Base-by-base conservation (phyloP, 192 early-diverging fungal species). In the Rhizophagus clarus region DNA sequence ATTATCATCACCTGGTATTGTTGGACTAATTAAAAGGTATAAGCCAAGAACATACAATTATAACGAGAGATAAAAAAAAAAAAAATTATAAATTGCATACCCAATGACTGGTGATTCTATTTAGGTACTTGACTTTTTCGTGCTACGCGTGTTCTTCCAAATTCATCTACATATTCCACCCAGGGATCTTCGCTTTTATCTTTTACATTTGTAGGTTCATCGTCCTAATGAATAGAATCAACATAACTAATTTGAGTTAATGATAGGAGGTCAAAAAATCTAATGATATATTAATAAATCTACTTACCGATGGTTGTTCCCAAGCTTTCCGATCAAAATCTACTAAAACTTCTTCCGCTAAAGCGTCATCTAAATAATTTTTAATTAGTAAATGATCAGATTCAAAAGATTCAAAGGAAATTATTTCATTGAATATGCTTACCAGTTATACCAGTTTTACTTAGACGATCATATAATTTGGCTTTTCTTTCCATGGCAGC, bases 151-250 rank as follows among this genome's bases (percentile, higher is more conserved):
- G 93, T 89, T 24, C 94, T 81, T 12, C 94, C 94, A 90, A 91
- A 95, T 72, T 94, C 91, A 82, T 95, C 94, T 0, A 87, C 83
- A 70, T 92, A 88, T 40, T 94, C 92, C 1, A 95, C 88, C 91
- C 92, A 92, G 20, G 93, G 91, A 90, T 95, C 93, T 85, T 85
- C 86, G 6, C 83, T 82, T 37, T 82, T 45, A 2, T 74, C 76
- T n/a, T 81, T 68, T 0, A 80, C 63, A 2, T 78, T 22, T 31
- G n/a, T 17, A 2, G 10, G 14, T 42, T 77, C 42, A 68, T 78
- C 64, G 0, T 66, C 37, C 45, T 34, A 40, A 76, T 76, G 20
- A 28, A 63, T 62, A 61, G 8, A 32, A 63, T 62, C 17, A 61
- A 63, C n/a, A 51, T 74, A 47, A n/a, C 10, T 74, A 60, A 74